Base-by-base conservation (phyloP, 345 rosid species). In the Reutealis trisperma region DNA sequence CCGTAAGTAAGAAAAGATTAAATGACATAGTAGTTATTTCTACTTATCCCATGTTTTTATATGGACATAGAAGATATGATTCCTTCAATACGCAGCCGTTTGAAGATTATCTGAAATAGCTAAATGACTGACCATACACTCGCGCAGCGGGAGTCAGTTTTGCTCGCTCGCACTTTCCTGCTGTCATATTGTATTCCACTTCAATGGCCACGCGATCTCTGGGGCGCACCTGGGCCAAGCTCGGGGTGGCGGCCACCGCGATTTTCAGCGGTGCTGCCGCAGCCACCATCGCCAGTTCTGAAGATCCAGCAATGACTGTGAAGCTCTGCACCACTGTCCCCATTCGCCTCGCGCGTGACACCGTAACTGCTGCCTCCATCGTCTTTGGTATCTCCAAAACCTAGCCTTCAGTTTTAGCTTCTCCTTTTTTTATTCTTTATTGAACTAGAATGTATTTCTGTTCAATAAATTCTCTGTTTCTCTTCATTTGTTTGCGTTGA, bases 251-350 rank as follows among this genome's bases (percentile, higher is more conserved):
- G n/a, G 77, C 89, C 67, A 74, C 94, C 22, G 91, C 97, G 42
- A 58, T 90, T n/a, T 82, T 89, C 5, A 78, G 85, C 51, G 98
- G 98, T 19, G 89, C 87, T 16, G 90, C 80, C 49, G 88, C 88
- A 5, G 96, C 96, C 37, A 71, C 87, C 65, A 70, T 90, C 21
- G 89, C 94, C 63, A 81, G 90, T 44, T 88, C 97, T 58, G 97
- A 91, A 8, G 91, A 96, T 52, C 98, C 97, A 2, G 86, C 92
- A 1, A 80, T 78, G 9, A 73, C 93, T 45, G 77, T 88, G 78
- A 91, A 96, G 89, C 89, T 93, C 71, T 92, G 92, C 92, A 90
- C 97, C 76, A 74, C 87, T 70, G 86, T 93, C 32, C 98, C 98
- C 42, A 75, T 82, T 59, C 97, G 97, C 66, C 93, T 92, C 66